Evolutionary conservation across 2,329 filamentous ascomycete genomes (phyloP).

Genomic region (Hymenoscyphus salicellus): DNA sequence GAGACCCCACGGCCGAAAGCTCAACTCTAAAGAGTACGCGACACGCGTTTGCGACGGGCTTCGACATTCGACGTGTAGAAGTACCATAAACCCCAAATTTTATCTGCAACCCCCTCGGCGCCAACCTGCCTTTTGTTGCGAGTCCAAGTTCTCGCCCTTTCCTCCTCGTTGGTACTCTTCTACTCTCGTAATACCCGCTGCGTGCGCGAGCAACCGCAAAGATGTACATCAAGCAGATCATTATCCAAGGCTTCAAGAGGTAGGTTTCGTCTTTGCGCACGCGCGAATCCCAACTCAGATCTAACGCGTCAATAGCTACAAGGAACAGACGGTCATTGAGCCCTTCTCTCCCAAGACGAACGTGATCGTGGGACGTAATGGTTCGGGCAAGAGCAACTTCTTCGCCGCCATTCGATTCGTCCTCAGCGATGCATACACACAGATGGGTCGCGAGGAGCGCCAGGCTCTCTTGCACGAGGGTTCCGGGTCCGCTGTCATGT

Average conservation of each 20-base stretch:
- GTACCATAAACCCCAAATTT: not conserved
- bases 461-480: slow-evolving; percentile 97
- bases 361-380: slow-evolving; percentile 98
- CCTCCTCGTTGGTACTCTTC: not conserved
- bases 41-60: not conserved
- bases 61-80: not conserved
- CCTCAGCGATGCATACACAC: slow-evolving; percentile 93
- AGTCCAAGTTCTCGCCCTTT: not conserved
- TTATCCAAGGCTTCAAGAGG: slow-evolving; percentile 99
- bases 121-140: not conserved
- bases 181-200: not conserved
- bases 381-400: slow-evolving; percentile 99
- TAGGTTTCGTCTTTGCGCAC: slow-evolving; percentile 40
- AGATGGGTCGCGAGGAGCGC: slow-evolving; percentile 92
- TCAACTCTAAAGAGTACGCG: not conserved
- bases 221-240: slow-evolving; percentile 99
- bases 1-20: no score
- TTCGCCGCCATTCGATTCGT: slow-evolving; percentile 99
- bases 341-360: slow-evolving; percentile 97
- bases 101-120: not conserved
- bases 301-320: slow-evolving; percentile 66
- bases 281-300: not conserved
- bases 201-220: slow-evolving; percentile 32
- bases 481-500: slow-evolving; percentile 96
- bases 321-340: slow-evolving; percentile 98